Percentiles rank a stretch among this genome's conserved stretches.
Evolutionary conservation across 768 basidiomycete species (phyloP).

Genomic region (Pulveroboletus sp.): DNA sequence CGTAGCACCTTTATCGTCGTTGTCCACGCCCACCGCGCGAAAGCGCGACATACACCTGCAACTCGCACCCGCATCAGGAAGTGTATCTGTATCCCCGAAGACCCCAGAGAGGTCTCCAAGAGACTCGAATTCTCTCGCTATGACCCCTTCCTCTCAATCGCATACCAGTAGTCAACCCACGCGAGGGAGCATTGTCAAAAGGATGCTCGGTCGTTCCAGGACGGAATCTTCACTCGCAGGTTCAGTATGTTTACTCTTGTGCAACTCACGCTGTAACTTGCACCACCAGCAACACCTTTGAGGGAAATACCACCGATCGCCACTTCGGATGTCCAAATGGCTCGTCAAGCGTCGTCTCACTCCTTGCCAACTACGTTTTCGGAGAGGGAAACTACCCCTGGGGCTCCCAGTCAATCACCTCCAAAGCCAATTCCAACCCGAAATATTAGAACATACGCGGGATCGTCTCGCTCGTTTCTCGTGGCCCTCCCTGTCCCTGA

Average conservation of each 20-base stretch:
- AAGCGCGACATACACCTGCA: not conserved
- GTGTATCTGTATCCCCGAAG: too few species aligned
- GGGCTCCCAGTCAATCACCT: slow-evolving; percentile 23
- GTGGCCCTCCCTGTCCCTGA: slow-evolving; percentile 47
- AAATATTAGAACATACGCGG: slow-evolving; percentile 65
- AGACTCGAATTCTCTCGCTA: slow-evolving; percentile 20
- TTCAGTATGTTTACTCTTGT: not conserved
- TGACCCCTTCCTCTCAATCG: slow-evolving; percentile 14
- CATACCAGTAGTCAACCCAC: slow-evolving; percentile 30
- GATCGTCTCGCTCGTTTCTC: slow-evolving; percentile 76
- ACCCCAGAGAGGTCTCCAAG: too few species aligned
- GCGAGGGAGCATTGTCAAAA: slow-evolving; percentile 48
- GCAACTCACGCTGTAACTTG: not conserved
- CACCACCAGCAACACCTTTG: slow-evolving; percentile 3
- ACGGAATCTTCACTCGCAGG: slow-evolving; percentile 52
- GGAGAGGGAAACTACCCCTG: slow-evolving; percentile 26
- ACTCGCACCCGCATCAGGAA: too few species aligned
- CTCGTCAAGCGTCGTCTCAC: slow-evolving; percentile 26
- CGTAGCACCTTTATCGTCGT: not conserved
- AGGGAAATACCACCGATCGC: too few species aligned
- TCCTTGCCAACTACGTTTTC: slow-evolving; percentile 12
- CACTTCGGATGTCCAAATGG: not conserved
- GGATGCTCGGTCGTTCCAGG: slow-evolving; percentile 63
- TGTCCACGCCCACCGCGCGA: not conserved
- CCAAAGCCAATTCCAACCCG: slow-evolving; percentile 26